Conservation (phyloP, 495 filamentous ascomycete species). For the Penicillium cataractarum region DNA sequence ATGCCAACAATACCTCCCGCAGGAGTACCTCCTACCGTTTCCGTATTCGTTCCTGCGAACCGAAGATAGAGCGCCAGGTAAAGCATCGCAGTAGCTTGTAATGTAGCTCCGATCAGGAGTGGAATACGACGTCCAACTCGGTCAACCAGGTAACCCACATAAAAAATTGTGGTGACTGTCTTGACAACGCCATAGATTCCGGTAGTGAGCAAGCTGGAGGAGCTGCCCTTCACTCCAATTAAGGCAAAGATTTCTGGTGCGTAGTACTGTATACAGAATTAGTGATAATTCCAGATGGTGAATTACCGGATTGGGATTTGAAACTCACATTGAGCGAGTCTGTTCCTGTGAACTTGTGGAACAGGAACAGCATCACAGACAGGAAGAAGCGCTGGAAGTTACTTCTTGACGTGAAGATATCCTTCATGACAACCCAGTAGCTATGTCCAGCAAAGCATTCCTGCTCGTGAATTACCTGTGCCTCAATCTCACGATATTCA, state of each 20-base stretch:
- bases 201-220: conserved; percentile 41
- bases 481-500: conserved; percentile 32
- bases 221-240: conserved; percentile 40
- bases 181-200: conserved; percentile 50
- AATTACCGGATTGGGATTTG: neutral
- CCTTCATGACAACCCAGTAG: conserved; percentile 33
- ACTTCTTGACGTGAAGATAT: conserved; percentile 26
- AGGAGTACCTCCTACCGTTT: conserved; percentile 38
- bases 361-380: conserved; percentile 41
- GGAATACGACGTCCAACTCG: conserved; percentile 53
- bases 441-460: conserved; percentile 29
- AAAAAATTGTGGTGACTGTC: conserved; percentile 58
- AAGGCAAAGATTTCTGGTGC: conserved; percentile 47
- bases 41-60: conserved; percentile 49
- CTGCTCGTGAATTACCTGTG: conserved; percentile 33
- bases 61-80: conserved; percentile 64
- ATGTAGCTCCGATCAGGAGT: conserved; percentile 63
- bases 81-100: conserved; percentile 66
- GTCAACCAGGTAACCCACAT: conserved; percentile 60
- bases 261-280: conserved; percentile 33
- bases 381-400: conserved; percentile 37
- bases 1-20: conserved; percentile 58
- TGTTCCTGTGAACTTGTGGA: conserved; percentile 47
- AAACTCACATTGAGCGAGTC: conserved; percentile 38
- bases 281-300: neutral